These are phyloP conservation scores for Ilyonectria mors-panacis DNA, from an alignment of 2,329 filamentous ascomycete genomes.

Conservation along the genomic window DNA sequence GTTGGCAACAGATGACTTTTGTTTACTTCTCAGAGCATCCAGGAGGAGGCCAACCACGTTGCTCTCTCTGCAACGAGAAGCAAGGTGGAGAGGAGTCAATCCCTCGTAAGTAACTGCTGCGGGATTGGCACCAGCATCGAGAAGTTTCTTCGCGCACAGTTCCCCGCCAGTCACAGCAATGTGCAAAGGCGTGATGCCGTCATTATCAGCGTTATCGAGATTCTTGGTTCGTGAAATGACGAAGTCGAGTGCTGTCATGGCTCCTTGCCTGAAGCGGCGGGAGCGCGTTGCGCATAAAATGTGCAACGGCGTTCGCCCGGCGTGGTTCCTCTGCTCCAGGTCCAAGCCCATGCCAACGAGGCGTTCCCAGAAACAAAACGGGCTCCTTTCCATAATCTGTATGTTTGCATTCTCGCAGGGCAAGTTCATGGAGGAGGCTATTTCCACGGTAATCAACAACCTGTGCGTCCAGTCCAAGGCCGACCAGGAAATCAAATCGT, in stretches of 20 bases:
- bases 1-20: neutral
- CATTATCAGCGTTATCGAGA: slow-evolving; percentile 25
- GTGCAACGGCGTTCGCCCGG: slow-evolving; percentile 44
- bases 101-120: slow-evolving; percentile 49
- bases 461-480: slow-evolving; percentile 23
- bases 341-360: slow-evolving; percentile 35
- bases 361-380: slow-evolving; percentile 27
- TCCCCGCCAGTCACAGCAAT: slow-evolving; percentile 41
- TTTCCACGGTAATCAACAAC: slow-evolving; percentile 42
- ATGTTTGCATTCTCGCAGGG: neutral
- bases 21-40: slow-evolving; percentile 22
- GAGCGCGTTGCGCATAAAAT: slow-evolving; percentile 29
- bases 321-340: slow-evolving; percentile 34
- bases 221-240: slow-evolving; percentile 34
- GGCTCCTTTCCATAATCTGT: neutral
- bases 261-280: neutral
- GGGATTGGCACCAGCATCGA: slow-evolving; percentile 56
- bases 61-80: slow-evolving; percentile 50
- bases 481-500: slow-evolving; percentile 25
- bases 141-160: slow-evolving; percentile 43
- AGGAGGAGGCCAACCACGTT: slow-evolving; percentile 54
- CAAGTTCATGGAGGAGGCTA: slow-evolving; percentile 43
- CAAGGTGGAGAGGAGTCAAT: slow-evolving; percentile 58
- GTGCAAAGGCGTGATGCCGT: slow-evolving; percentile 46
- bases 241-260: slow-evolving; percentile 26